Percentiles rank a stretch among this genome's conserved stretches.
Evolutionary conservation across 1,139 yeast species (phyloP).

Genomic region (Trichomonascaceae sp.): DNA sequence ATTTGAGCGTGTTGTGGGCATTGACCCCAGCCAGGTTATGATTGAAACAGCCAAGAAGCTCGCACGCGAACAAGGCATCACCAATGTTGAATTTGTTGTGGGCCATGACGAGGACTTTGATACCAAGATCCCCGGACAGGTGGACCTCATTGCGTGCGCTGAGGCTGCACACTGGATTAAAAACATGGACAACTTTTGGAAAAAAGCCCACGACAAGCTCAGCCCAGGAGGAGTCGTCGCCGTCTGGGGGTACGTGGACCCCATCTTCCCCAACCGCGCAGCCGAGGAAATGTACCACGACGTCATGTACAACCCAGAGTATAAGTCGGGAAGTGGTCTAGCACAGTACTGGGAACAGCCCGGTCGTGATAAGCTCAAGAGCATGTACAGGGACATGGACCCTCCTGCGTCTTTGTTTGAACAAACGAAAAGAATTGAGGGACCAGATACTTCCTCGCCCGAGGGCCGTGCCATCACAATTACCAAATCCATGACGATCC

Average conservation of each 20-base stretch:
- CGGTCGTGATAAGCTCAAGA: slow-evolving; percentile 42
- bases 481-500: slow-evolving; percentile 31
- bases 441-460: slow-evolving; percentile 17
- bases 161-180: slow-evolving; percentile 71
- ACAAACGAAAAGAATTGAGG: slow-evolving; percentile 28
- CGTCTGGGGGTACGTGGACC: slow-evolving; percentile 72
- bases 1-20: slow-evolving; percentile 42
- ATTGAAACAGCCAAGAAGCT: slow-evolving; percentile 33
- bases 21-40: slow-evolving; percentile 60
- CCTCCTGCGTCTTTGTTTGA: slow-evolving; percentile 31
- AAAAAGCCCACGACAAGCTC: slow-evolving; percentile 36
- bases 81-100: slow-evolving; percentile 17
- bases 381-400: slow-evolving; percentile 32
- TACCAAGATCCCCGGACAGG: slow-evolving; percentile 11
- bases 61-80: slow-evolving; percentile 6
- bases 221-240: slow-evolving; percentile 53
- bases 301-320: slow-evolving; percentile 32
- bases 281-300: slow-evolving; percentile 32
- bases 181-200: slow-evolving; percentile 39
- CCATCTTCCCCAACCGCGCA: slow-evolving; percentile 32
- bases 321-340: slow-evolving; percentile 28
- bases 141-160: slow-evolving; percentile 59
- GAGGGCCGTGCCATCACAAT: slow-evolving; percentile 29
- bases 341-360: slow-evolving; percentile 72
- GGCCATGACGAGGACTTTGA: slow-evolving; percentile 27